Base-by-base conservation (phyloP, 768 basidiomycete genomes). In the Suillus sp. region DNA sequence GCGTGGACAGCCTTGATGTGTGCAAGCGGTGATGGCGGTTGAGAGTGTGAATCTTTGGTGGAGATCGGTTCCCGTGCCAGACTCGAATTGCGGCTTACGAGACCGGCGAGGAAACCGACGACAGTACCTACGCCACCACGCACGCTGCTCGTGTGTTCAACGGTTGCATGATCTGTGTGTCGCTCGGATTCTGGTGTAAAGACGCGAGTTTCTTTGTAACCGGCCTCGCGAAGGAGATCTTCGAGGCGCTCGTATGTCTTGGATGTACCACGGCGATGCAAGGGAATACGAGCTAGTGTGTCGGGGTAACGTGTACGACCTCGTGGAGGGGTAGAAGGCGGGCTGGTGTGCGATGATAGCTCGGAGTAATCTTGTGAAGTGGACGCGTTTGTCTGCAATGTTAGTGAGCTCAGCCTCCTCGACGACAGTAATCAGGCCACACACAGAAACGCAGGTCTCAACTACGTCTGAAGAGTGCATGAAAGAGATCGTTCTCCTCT, bases 191-290 rank as follows among this genome's bases (percentile, higher is more conserved):
- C 92, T 9, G 95, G 94, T 0, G 95, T 95, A 69, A 92, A 91
- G 13, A 97, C 83, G 48, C 94, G 84, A 3, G 93, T 95, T 71
- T 96, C 95, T 74, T 93, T 94, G 80, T 95, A 96, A 2, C 95
- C 95, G 1, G 93, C 93, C 72, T 94, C 91, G 57, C 86, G 81
- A 32, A 97, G 81, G 20, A 97, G 80, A 76, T 95, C 92, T 67
- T 95, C 95, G 22, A 96, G 82, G 6, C 86, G 82, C 67, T 95
- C 93, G 66, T 93, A 95, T 4, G 86, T 91, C 65, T 84, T 85
- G 2, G 92, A 92, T 22, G 85, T 93, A 1, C 92, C 92, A 61
- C 92, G 80, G 27, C 90, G 83, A 71, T 93, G 91, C 16, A 93
- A 78, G 0, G 90, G 92, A 7, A 91, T 88, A 34, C 88, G 85